A percentile compares a stretch with the other conserved stretches of the same genome.
Evolutionary conservation across 2,329 filamentous ascomycete genomes (phyloP).

Genomic region (Tolypocladium guangdongense): DNA sequence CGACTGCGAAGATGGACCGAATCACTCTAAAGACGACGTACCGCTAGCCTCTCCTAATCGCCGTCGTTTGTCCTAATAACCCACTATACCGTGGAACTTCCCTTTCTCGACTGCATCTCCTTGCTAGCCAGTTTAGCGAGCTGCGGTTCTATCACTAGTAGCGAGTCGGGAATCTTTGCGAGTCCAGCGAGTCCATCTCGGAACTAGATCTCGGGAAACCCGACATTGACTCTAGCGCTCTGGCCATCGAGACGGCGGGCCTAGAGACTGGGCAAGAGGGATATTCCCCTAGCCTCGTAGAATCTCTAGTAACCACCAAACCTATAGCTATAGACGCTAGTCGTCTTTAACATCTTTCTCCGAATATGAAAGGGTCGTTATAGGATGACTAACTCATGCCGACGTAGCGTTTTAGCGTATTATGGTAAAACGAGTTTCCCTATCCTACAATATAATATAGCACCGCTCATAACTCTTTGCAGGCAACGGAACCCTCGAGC

Average conservation of each 20-base stretch:
- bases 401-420: neutral
- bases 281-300: too few relatives aligned
- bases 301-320: neutral
- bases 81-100: neutral
- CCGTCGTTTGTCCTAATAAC: neutral
- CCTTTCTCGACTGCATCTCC: neutral
- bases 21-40: too few relatives aligned
- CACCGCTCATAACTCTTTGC: neutral
- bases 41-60: neutral
- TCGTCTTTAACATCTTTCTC: neutral
- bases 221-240: too few relatives aligned
- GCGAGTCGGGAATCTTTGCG: neutral
- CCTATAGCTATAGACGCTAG: neutral
- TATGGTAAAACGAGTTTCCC: neutral
- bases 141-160: neutral
- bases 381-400: neutral
- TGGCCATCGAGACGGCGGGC: too few relatives aligned
- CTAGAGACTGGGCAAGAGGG: too few relatives aligned
- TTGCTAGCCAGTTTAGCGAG: neutral
- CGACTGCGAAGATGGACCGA: too few relatives aligned
- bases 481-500: neutral
- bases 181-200: neutral
- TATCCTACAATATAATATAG: neutral
- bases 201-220: neutral
- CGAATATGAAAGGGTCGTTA: neutral